These are phyloP conservation scores for Flaveria robusta DNA, from an alignment of 129 eudicot genomes.

Conservation along the genomic window DNA sequence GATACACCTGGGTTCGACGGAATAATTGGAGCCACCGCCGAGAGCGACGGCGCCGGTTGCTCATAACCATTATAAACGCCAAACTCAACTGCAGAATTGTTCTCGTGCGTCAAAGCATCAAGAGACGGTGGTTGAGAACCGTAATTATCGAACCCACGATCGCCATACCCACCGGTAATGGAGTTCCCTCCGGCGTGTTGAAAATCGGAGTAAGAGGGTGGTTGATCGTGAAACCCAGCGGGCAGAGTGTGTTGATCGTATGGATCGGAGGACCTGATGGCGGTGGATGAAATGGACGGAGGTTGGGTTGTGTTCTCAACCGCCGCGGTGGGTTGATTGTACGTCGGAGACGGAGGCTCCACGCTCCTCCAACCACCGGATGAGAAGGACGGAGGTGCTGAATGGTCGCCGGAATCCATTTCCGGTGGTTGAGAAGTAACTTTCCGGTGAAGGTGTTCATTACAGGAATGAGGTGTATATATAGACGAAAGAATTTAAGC, in stretches of 20 bases:
- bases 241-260: no score
- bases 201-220: neutral
- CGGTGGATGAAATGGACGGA: neutral
- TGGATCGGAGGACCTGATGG: no score
- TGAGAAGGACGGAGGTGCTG: conserved; percentile 5
- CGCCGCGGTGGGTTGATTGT: neutral
- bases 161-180: neutral
- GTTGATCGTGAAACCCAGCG: neutral
- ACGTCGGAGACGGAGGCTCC: neutral
- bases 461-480: neutral
- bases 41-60: neutral
- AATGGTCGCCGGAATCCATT: conserved; percentile 5
- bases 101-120: neutral
- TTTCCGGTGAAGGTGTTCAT: neutral
- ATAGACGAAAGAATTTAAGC: no score
- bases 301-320: neutral
- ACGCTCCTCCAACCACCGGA: conserved; percentile 2
- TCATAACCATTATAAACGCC: neutral
- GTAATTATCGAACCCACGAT: neutral
- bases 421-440: neutral
- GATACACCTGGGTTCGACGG: neutral
- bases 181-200: neutral
- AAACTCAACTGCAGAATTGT: neutral
- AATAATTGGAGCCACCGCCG: neutral
- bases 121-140: neutral